Evolutionary conservation across 306 rosid species (phyloP).

Genomic region (Styphnolobium japonicum): DNA sequence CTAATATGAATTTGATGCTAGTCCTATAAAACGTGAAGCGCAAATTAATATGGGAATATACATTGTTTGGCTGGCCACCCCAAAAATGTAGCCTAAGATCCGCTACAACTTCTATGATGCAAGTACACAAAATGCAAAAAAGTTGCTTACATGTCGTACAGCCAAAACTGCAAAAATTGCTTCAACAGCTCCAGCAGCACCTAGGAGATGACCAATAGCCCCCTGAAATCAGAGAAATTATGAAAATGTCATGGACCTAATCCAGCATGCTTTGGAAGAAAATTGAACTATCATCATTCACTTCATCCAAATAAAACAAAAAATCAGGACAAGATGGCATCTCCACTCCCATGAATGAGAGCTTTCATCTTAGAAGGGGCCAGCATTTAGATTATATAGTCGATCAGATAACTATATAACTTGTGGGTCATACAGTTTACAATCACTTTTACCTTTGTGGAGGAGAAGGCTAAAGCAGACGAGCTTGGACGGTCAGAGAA

Average conservation of each 20-base stretch:
- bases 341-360: neutral
- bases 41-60: no score
- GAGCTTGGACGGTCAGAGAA: constrained; percentile 55
- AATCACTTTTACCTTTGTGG: constrained; percentile 75
- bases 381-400: neutral
- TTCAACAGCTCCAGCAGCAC: constrained; percentile 98
- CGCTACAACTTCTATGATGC: neutral
- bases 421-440: constrained; percentile 10
- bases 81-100: no score
- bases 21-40: no score
- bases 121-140: neutral
- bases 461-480: constrained; percentile 75
- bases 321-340: neutral
- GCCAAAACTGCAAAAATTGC: constrained; percentile 90
- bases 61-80: no score
- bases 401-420: constrained; percentile 10
- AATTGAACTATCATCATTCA: neutral
- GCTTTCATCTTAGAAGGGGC: constrained; percentile 1
- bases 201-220: constrained; percentile 92
- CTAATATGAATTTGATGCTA: no score
- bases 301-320: constrained; percentile 9
- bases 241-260: neutral
- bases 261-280: neutral
- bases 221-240: constrained; percentile 52
- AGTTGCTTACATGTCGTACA: constrained; percentile 51